phyloP scores from a whole-genome alignment of 192 early-diverging fungal species.

The Coemansia sp. region DNA sequence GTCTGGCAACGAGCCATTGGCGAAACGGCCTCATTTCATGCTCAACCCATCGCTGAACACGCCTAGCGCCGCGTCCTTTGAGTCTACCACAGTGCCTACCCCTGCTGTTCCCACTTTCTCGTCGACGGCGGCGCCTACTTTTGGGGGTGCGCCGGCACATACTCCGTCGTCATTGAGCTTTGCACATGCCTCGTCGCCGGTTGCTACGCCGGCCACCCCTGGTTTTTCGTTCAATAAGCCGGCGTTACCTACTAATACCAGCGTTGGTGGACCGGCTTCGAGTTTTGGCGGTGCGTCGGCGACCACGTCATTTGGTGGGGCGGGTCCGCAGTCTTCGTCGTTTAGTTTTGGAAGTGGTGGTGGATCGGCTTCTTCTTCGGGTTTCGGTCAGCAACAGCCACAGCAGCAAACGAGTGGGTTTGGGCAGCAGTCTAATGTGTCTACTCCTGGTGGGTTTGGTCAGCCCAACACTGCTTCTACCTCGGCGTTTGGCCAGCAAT shows the following conservation, averaged over 20 bases:
- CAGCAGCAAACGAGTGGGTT: not conserved
- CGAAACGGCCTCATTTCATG: constrained; percentile 31
- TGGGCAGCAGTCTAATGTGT: constrained; percentile 1
- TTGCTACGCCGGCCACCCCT: constrained; percentile 25
- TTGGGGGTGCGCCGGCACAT: constrained; percentile 32
- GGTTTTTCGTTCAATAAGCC: constrained; percentile 32
- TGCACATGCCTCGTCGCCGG: constrained; percentile 29
- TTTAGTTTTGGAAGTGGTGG: constrained; percentile 5
- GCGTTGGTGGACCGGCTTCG: not conserved
- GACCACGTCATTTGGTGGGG: not conserved
- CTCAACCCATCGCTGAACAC: constrained; percentile 33
- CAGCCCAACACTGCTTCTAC: constrained; percentile 2
- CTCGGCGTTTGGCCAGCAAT: constrained; percentile 7
- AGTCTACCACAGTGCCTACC: constrained; percentile 31
- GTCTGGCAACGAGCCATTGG: constrained; percentile 3
- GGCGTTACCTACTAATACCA: constrained; percentile 7
- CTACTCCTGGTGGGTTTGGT: no score
- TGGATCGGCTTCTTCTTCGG: not conserved
- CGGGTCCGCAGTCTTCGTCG: constrained; percentile 5
- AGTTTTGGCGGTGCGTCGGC: constrained; percentile 24
- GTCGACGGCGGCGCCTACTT: constrained; percentile 17
- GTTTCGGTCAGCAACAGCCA: constrained; percentile 2
- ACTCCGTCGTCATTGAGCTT: constrained; percentile 41
- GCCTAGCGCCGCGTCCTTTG: constrained; percentile 46
- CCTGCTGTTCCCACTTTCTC: constrained; percentile 37